A percentile compares a stretch with the other conserved stretches of the same genome.
phyloP scores from a whole-genome alignment of 73 alveolate genomes.

The Diophrys appendiculata region DNA sequence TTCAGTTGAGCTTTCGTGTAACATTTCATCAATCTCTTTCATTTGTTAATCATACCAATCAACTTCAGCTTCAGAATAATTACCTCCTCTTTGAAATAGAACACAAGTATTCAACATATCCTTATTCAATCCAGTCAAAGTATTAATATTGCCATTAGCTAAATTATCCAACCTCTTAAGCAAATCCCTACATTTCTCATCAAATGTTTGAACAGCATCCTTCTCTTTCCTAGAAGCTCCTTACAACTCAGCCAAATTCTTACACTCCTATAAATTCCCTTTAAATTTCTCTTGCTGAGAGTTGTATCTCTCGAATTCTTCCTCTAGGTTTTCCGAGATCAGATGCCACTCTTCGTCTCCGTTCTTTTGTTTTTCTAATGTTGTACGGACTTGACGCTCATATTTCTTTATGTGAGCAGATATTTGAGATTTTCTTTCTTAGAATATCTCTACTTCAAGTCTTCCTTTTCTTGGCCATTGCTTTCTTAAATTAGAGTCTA shows the following conservation, averaged over 20 bases:
- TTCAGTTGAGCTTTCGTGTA: constrained; percentile 48
- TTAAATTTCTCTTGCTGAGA: constrained; percentile 75
- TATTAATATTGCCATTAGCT: constrained; percentile 62
- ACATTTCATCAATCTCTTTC: constrained; percentile 77
- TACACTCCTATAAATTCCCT: constrained; percentile 73
- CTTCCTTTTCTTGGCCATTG: constrained; percentile 96
- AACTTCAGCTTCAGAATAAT: constrained; percentile 85
- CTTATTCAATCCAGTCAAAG: constrained; percentile 61
- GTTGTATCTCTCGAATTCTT: constrained; percentile 65
- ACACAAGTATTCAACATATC: constrained; percentile 74
- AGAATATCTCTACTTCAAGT: constrained; percentile 92
- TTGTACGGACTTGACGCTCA: constrained; percentile 79
- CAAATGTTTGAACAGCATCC: constrained; percentile 73
- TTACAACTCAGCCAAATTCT: constrained; percentile 85
- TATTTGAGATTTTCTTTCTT: constrained; percentile 79
- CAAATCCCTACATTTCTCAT: constrained; percentile 72
- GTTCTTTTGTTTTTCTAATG: constrained; percentile 66
- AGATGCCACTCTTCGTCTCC: constrained; percentile 71
- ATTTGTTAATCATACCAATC: constrained; percentile 73
- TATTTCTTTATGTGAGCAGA: constrained; percentile 83
- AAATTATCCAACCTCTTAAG: constrained; percentile 61
- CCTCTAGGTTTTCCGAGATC: constrained; percentile 62
- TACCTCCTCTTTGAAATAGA: constrained; percentile 83
- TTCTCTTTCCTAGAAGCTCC: constrained; percentile 81
- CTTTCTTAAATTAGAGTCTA: constrained; percentile 88